Base-by-base conservation (phyloP, 345 rosid genomes). In the Mallotus nudiflorus region DNA sequence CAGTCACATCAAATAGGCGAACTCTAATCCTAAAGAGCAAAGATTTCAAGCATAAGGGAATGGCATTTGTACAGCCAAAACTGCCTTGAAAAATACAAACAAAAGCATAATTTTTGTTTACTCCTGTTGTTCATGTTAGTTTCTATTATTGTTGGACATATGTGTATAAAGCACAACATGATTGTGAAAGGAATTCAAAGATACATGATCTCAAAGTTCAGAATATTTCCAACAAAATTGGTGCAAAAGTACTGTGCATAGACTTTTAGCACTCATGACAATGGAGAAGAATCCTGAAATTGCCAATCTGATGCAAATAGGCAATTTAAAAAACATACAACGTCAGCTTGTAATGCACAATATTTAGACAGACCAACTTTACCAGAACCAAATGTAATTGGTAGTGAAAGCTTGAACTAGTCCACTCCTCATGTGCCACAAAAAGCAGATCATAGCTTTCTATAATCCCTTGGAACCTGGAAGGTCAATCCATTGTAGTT, bases 401-500 rank as follows among this genome's bases (percentile, higher is more conserved):
- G 42, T 63, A 31, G 16, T 27, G 42, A 31, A 54, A 53, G 28
- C 66, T 49, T 49, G 24, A 71, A 63, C 28, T 45, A 27, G 4
- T 1, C 54, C 16, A n/a, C 29, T 40, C 28, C 13, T 24, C 58
- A 45, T 5, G 22, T 29, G 55, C 8, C n/a, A 49, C 39, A 1
- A 37, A 24, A 31, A 44, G 19, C 20, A 5, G 11, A 20, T 16
- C 19, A 1, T 27, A 13, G 59, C 25, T 4, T 45, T 53, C 16
- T 52, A 66, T 27, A 77, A 27, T 39, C 80, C 73, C 69, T 39
- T 67, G n/a, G 69, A 45, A 63, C 97, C 96, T 4, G 96, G 97
- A 63, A 82, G 49, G 0, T 84, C 79, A 64, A 93, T 78, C 93
- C 97, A 93, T 62, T 83, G 90, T 25, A 91, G 76, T 66, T 82